A percentile compares a stretch with the other conserved stretches of the same genome.
These are phyloP conservation scores for Hypoxylon sp. DNA, from an alignment of 2,329 filamentous ascomycete species.

Conservation along the genomic window DNA sequence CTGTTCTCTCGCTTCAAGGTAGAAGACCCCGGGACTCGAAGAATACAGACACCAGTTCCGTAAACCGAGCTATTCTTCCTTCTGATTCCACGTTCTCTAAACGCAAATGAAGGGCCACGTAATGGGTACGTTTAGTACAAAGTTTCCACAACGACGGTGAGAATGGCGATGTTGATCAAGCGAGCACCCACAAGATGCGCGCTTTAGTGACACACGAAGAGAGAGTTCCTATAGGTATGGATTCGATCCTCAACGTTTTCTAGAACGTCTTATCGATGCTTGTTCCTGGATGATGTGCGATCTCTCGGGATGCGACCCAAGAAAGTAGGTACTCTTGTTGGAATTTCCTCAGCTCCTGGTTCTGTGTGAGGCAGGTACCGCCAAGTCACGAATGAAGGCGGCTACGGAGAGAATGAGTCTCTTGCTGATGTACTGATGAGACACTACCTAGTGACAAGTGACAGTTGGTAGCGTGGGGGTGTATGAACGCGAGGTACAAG, in stretches of 20 bases:
- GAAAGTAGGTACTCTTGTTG: slow-evolving; percentile 7
- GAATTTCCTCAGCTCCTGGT: slow-evolving; percentile 4
- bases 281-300: slow-evolving; percentile 1
- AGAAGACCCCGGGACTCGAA: background rate
- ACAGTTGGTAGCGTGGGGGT: slow-evolving; percentile 8
- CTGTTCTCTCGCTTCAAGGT: slow-evolving; percentile 14
- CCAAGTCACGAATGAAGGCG: background rate
- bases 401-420: background rate
- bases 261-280: slow-evolving; percentile 12
- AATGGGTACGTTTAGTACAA: background rate
- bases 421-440: background rate
- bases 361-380: slow-evolving; percentile 2
- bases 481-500: slow-evolving; percentile 7
- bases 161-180: slow-evolving; percentile 9
- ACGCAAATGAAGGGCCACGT: background rate
- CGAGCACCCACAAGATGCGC: slow-evolving; percentile 1
- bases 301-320: slow-evolving; percentile 22
- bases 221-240: background rate
- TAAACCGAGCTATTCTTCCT: background rate
- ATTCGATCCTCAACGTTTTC: slow-evolving; percentile 4
- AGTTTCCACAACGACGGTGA: slow-evolving; percentile 1
- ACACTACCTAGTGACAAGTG: slow-evolving; percentile 14
- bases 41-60: slow-evolving; percentile 9
- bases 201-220: slow-evolving; percentile 1
- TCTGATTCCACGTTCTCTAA: background rate